Evolutionary conservation across 2,329 filamentous ascomycete species (phyloP).

Genomic region (Plectosphaerella plurivora): DNA sequence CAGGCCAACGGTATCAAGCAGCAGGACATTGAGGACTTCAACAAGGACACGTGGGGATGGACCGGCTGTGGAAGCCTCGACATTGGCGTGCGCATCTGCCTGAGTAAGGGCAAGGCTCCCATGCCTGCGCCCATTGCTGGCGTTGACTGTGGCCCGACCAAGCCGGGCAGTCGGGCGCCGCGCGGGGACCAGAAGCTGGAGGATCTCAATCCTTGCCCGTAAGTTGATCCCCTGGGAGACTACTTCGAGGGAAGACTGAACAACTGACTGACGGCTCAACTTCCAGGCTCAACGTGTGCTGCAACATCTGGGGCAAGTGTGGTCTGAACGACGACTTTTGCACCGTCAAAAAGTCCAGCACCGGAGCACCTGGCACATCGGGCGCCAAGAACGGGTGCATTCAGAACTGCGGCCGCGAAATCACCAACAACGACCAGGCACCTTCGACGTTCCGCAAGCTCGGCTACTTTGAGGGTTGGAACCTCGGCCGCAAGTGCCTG

Average conservation of each 20-base stretch:
- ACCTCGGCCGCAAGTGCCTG: conserved; percentile 20
- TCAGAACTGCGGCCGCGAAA: conserved; percentile 31
- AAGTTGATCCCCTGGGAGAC: too few species aligned
- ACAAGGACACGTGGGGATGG: conserved; percentile 34
- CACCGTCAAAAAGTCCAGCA: conserved; percentile 10
- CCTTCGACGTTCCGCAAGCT: conserved; percentile 18
- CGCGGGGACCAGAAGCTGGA: conserved; percentile 24
- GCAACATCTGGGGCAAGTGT: conserved; percentile 18
- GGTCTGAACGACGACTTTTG: conserved; percentile 15
- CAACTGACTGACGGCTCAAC: too few species aligned
- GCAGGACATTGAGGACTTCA: conserved; percentile 18
- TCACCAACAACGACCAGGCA: conserved; percentile 12
- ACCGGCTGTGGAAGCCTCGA: conserved; percentile 24
- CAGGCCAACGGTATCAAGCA: conserved; percentile 13
- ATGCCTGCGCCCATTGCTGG: conserved; percentile 12
- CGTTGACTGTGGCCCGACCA: conserved; percentile 16
- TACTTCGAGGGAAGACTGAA: too few species aligned
- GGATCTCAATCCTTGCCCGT: conserved; percentile 40
- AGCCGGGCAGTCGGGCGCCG: conserved; percentile 26
- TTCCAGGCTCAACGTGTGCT: conserved; percentile 30
- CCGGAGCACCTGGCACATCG: conserved; percentile 30
- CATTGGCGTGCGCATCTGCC: conserved; percentile 17
- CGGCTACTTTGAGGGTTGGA: conserved; percentile 28
- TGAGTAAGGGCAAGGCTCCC: conserved; percentile 15
- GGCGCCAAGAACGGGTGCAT: conserved; percentile 19